Percentiles rank a stretch among this genome's conserved stretches.
phyloP scores from a whole-genome alignment of 257 asterid species.

The Solanum infundibuliforme region DNA sequence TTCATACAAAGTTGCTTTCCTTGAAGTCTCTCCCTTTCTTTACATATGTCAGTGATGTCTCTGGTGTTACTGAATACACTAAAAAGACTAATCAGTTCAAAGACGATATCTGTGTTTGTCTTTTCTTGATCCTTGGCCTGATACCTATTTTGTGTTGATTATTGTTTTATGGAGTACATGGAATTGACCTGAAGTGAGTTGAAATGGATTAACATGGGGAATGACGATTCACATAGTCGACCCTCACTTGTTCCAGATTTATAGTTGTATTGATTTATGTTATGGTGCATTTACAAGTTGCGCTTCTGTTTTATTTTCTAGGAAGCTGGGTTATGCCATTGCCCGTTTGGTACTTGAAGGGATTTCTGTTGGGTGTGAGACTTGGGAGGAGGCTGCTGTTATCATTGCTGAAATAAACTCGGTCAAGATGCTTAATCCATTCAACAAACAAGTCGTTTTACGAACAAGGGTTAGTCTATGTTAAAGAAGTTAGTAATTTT shows the following conservation, averaged over 20 bases:
- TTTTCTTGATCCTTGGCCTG: not conserved
- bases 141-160: not conserved
- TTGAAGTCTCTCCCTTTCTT: not conserved
- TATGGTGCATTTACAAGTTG: not conserved
- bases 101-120: not conserved
- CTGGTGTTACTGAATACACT: not conserved
- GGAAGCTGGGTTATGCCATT: slow-evolving; percentile 59
- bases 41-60: not conserved
- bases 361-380: slow-evolving; percentile 49
- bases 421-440: slow-evolving; percentile 57
- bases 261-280: not conserved
- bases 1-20: not conserved
- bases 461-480: slow-evolving; percentile 44
- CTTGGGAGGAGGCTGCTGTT: slow-evolving; percentile 56
- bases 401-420: slow-evolving; percentile 44
- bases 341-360: slow-evolving; percentile 47
- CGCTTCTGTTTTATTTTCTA: slow-evolving; percentile 12
- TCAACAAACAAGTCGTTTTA: slow-evolving; percentile 42
- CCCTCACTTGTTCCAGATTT: not conserved
- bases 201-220: not conserved
- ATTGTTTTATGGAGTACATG: not conserved
- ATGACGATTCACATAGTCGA: not conserved
- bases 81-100: not conserved
- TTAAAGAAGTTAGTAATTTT: not conserved
- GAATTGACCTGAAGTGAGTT: not conserved